Evolutionary conservation across 345 rosid species (phyloP), one percentile per base, ranked within the genome.

Genomic region (Trapa bicornis): DNA sequence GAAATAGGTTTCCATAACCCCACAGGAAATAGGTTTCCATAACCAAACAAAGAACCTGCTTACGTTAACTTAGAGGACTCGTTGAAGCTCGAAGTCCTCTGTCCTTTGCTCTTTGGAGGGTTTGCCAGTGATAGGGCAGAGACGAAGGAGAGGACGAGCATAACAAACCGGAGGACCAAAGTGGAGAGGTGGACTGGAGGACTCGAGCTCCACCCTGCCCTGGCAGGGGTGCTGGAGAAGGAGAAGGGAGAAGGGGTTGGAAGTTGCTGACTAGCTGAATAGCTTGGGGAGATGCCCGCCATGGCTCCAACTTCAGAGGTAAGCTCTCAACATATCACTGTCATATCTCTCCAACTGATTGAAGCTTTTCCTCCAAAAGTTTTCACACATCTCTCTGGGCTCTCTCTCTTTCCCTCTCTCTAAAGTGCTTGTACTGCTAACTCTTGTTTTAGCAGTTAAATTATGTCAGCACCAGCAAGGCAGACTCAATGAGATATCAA

Each of bases 241-340:
- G 87, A 77, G 80, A 83, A 87, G 0, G 86, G 84, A 1, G 94
- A 84, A 58, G 96, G 92, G 10, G 81, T 78, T n/a, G 77, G 87
- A 71, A 84, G 79, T 36, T 76, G 76, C 3, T 69, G 80, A 9
- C 68, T 80, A 9, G 75, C 0, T 12, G 43, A 73, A 71, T 75
- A 74, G 71, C 47, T 66, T 6, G 86, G 85, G 15, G 88, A 77
- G 69, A 71, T 75, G 35, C 73, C 84, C 4, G 78, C 79, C 81
- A 81, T 74, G 14, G 81, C 67, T 74, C 2, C n/a, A 3, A 8
- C 69, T 72, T 60, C 65, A 66, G 65, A 70, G 37, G 76, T 61
- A 61, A 71, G 72, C 65, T 76, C 83, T 47, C 78, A 67, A 11
- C 66, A 71, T 47, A 70, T 71, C 76, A 47, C 52, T 47, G 42